A percentile compares a stretch with the other conserved stretches of the same genome.
phyloP scores from a whole-genome alignment of 2,329 filamentous ascomycete species.

The Aureobasidium musti region DNA sequence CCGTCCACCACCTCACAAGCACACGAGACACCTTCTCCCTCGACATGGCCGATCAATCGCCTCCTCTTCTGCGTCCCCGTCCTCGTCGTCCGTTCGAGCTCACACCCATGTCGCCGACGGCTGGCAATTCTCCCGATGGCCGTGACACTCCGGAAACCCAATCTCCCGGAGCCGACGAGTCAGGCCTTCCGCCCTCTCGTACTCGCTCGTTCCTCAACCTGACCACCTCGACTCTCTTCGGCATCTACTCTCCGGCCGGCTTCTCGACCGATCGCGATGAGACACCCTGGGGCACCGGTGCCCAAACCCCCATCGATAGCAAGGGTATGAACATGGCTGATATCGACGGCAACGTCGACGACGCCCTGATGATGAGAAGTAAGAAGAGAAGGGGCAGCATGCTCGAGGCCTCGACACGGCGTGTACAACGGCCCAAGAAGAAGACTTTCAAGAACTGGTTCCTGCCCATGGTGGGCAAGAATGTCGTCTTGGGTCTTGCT shows the following conservation, averaged over 20 bases:
- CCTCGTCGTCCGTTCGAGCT: constrained; percentile 72
- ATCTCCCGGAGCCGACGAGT: constrained; percentile 33
- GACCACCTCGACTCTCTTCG: constrained; percentile 83
- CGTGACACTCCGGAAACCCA: constrained; percentile 34
- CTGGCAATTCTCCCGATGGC: constrained; percentile 36
- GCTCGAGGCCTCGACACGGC: constrained; percentile 28
- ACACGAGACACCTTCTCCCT: constrained; percentile 8
- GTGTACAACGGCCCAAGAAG: constrained; percentile 23
- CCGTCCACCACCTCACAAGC: neutral
- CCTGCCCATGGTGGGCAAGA: constrained; percentile 49
- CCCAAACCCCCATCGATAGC: constrained; percentile 62
- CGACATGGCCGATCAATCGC: constrained; percentile 27
- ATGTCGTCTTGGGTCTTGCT: constrained; percentile 68
- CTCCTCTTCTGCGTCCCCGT: constrained; percentile 57
- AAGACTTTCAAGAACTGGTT: constrained; percentile 38
- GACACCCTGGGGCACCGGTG: constrained; percentile 78
- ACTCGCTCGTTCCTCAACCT: constrained; percentile 81
- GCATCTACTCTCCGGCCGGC: constrained; percentile 77
- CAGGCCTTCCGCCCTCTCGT: constrained; percentile 55
- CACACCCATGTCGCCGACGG: constrained; percentile 49
- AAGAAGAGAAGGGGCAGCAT: constrained; percentile 29
- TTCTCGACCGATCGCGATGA: constrained; percentile 56
- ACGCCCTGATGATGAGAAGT: constrained; percentile 22
- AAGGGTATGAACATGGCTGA: constrained; percentile 27
- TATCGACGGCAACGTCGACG: constrained; percentile 25